Evolutionary conservation across 2,329 filamentous ascomycete genomes (phyloP), one percentile per base, ranked within the genome.

Genomic region (Cytospora chrysosperma): DNA sequence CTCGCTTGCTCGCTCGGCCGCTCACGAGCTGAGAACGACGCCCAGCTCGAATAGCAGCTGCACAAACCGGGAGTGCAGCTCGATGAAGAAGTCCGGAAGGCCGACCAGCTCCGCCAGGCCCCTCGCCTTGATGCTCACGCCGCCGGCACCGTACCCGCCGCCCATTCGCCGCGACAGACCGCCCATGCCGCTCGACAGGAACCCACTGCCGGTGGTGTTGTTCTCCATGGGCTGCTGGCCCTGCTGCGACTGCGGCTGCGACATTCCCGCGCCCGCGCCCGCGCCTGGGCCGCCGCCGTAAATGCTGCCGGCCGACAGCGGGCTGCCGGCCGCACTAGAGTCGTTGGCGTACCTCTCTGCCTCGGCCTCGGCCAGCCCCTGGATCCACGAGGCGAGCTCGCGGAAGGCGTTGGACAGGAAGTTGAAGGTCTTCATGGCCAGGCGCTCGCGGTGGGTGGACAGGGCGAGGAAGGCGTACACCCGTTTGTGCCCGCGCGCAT

Each of bases 391-490:
- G 12, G 87, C 87, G 57, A 89, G 75, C 56, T 88, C 84, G n/a
- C 82, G 81, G 69, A 90, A 90, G 1, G 85, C 85, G 2, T 80
- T 77, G 3, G 86, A 83, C 32, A 89, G 79, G 67, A 86, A 85
- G 43, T 82, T 82, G 70, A 89, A 89, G 0, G 85, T 82, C 72
- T 88, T 87, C 83, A 90, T 88, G 52, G 85, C 85, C 17, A 85
- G 75, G 17, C 85, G 81, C 73, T 89, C 86, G 58, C 84, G 84
- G 73, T 89, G 85, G 13, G 86, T 88, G 72, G 82, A 87, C 54
- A 89, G 80, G 2, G 86, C 86, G 64, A 90, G 74, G 65, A 90
- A 85, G 13, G 87, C 87, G 70, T 90, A 90, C 15, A 89, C 84
- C n/a, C 87, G 82, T 73, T 88, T 87, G 68, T 88, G 85, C 5